Evolutionary conservation across 1,284 basidiomycete genomes (phyloP).

Genomic region (Pyrrhoderma lamaoense): DNA sequence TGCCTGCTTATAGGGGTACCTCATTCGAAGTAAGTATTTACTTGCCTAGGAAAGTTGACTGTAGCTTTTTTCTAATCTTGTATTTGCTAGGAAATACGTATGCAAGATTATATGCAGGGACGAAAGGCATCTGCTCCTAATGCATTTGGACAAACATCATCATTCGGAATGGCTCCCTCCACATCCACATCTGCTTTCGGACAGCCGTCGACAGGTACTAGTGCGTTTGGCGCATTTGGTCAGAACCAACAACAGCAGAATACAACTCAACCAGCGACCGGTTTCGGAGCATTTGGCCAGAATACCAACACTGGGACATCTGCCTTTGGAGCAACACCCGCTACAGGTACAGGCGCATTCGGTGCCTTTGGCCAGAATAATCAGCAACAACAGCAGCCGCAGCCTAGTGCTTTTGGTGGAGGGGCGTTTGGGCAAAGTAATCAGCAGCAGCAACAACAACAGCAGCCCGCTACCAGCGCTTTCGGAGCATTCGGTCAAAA

Average conservation of each 20-base stretch:
- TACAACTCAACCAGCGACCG: conserved; percentile 8
- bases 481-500: conserved; percentile 19
- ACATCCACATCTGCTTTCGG: conserved; percentile 30
- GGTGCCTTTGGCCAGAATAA: conserved; percentile 32
- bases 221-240: conserved; percentile 39
- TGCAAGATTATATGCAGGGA: conserved; percentile 26
- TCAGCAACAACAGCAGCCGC: conserved; percentile 24
- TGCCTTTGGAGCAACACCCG: conserved; percentile 16
- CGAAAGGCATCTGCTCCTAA: conserved; percentile 26
- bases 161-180: conserved; percentile 24
- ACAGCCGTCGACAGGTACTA: conserved; percentile 25
- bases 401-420: conserved; percentile 19
- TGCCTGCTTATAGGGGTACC: conserved; percentile 26
- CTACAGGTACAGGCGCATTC: conserved; percentile 28
- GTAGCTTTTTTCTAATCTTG: conserved; percentile 1
- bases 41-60: too few relatives aligned
- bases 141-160: conserved; percentile 27
- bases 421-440: conserved; percentile 29
- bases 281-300: conserved; percentile 28
- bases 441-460: conserved; percentile 25
- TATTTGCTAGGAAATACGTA: conserved; percentile 25
- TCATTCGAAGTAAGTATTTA: conserved; percentile 28
- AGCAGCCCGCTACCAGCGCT: conserved; percentile 17
- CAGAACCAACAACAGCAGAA: conserved; percentile 29
- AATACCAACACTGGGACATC: conserved; percentile 17